These are phyloP conservation scores for Schizothecium vesticola DNA, from an alignment of 495 filamentous ascomycete species.

Conservation along the genomic window DNA sequence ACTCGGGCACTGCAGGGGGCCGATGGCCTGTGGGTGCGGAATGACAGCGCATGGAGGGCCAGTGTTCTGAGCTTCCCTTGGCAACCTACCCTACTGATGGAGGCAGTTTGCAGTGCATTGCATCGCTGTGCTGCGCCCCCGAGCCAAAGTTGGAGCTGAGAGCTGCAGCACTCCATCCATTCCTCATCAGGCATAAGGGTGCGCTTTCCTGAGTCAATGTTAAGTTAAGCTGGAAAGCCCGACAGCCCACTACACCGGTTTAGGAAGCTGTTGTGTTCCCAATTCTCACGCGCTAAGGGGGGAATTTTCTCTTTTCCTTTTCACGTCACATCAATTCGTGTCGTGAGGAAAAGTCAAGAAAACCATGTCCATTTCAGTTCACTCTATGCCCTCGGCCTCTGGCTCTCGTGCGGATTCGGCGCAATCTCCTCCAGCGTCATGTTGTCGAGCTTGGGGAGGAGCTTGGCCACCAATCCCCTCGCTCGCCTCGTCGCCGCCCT, in stretches of 20 bases:
- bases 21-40: background rate
- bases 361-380: background rate
- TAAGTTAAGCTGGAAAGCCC: background rate
- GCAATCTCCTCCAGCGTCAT: conserved; percentile 17
- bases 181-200: background rate
- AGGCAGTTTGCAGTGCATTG: background rate
- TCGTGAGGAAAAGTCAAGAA: too few relatives aligned
- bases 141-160: background rate
- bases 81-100: too few relatives aligned
- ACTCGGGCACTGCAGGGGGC: background rate
- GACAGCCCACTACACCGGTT: background rate
- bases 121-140: background rate
- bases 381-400: background rate
- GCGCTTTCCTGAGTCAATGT: background rate
- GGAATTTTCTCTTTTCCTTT: background rate
- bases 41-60: background rate
- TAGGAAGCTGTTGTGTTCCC: background rate
- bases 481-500: background rate
- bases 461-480: background rate
- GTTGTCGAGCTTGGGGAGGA: conserved; percentile 4
- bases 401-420: conserved; percentile 5
- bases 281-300: background rate
- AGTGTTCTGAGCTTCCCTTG: background rate
- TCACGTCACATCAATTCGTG: too few relatives aligned
- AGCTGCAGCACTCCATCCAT: background rate